A percentile compares a stretch with the other conserved stretches of the same genome.
phyloP scores from a whole-genome alignment of 2,329 filamentous ascomycete species.

The Sphaerostilbella broomeana region DNA sequence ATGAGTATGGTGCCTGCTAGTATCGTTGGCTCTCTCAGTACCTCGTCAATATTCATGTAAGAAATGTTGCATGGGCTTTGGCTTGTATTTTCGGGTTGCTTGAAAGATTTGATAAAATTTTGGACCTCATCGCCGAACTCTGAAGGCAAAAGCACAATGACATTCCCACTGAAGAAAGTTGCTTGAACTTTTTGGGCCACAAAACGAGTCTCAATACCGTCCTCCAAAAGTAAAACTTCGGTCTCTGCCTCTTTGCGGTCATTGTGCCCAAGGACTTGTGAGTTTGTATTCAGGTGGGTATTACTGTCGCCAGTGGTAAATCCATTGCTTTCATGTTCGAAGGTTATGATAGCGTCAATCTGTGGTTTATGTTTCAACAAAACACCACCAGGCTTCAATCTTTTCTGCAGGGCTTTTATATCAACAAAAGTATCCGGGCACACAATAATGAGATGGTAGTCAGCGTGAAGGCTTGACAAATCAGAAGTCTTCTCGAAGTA shows the following conservation, averaged over 20 bases:
- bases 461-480: constrained; percentile 18
- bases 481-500: constrained; percentile 26
- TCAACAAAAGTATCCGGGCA: constrained; percentile 16
- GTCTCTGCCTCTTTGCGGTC: neutral
- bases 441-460: constrained; percentile 30
- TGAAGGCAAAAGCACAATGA: neutral
- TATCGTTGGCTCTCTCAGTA: constrained; percentile 11
- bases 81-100: neutral
- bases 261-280: too few species aligned
- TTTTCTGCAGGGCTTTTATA: constrained; percentile 15
- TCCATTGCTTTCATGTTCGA: too few species aligned
- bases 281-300: too few species aligned
- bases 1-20: constrained; percentile 31
- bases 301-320: too few species aligned
- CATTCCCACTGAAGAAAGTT: neutral
- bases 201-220: too few species aligned
- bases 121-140: neutral
- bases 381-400: constrained; percentile 24
- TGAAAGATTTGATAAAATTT: neutral
- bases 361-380: constrained; percentile 17
- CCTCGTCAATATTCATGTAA: constrained; percentile 9
- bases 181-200: neutral
- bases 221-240: neutral
- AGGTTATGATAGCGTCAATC: too few species aligned
- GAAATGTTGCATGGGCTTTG: neutral